Evolutionary conservation across 2,329 filamentous ascomycete species (phyloP).

Genomic region (Emydomyces testavorans): DNA sequence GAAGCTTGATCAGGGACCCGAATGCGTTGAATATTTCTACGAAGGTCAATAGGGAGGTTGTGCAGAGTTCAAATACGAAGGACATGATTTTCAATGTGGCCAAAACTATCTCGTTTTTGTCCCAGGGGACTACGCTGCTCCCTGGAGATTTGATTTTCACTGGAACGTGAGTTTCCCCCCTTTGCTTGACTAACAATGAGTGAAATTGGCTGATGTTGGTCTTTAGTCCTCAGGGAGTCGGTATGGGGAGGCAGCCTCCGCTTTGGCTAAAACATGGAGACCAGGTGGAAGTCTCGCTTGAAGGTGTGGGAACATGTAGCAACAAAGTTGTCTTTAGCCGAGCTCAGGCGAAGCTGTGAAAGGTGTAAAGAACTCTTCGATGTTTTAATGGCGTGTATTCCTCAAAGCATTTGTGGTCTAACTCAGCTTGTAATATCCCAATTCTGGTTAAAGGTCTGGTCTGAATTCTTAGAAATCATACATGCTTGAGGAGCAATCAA

Average conservation of each 20-base stretch:
- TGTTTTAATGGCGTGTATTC: background rate
- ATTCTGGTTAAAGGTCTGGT: background rate
- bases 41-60: constrained; percentile 38
- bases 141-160: constrained; percentile 36
- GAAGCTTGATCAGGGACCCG: constrained; percentile 36
- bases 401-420: background rate
- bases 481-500: too few relatives aligned
- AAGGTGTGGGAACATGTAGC: constrained; percentile 50
- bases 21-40: constrained; percentile 36
- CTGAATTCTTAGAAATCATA: background rate
- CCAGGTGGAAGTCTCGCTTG: constrained; percentile 55
- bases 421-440: background rate
- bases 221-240: constrained; percentile 55
- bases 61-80: constrained; percentile 40
- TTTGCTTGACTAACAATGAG: too few relatives aligned
- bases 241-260: constrained; percentile 55
- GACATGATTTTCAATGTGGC: constrained; percentile 41
- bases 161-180: constrained; percentile 32
- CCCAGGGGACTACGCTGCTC: constrained; percentile 33
- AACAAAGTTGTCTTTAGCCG: constrained; percentile 37
- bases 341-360: constrained; percentile 28
- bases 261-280: constrained; percentile 61
- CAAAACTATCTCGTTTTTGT: constrained; percentile 38
- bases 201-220: constrained; percentile 25
- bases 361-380: background rate